These are phyloP conservation scores for Aplosporella prunicola DNA, from an alignment of 2,329 filamentous ascomycete genomes.

Conservation along the genomic window DNA sequence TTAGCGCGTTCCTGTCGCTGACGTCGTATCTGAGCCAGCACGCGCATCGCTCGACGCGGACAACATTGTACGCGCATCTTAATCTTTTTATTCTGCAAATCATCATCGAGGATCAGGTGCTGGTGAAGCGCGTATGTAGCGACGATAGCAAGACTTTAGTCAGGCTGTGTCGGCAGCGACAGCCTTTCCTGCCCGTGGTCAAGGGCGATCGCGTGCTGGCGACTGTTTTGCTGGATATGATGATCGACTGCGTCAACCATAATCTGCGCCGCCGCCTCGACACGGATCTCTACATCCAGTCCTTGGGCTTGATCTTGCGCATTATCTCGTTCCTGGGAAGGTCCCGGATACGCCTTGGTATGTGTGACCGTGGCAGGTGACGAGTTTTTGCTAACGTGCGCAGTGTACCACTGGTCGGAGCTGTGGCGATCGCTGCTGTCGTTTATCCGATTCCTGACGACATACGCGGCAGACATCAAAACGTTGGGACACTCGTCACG, in stretches of 20 bases:
- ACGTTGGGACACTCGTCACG: constrained; percentile 58
- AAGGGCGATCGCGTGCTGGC: constrained; percentile 64
- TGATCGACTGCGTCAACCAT: constrained; percentile 87
- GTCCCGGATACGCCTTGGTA: constrained; percentile 63
- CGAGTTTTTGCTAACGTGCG: constrained; percentile 8
- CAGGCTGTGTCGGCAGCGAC: constrained; percentile 78
- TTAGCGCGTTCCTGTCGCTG: constrained; percentile 75
- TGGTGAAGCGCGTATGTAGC: constrained; percentile 77
- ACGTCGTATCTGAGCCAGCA: constrained; percentile 92
- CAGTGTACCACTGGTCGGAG: constrained; percentile 83
- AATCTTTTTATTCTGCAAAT: constrained; percentile 79
- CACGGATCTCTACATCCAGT: constrained; percentile 63
- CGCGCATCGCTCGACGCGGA: constrained; percentile 71
- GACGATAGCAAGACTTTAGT: constrained; percentile 65
- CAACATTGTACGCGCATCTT: constrained; percentile 74
- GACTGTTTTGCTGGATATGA: constrained; percentile 70
- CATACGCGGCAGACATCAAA: constrained; percentile 71
- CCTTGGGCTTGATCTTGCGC: constrained; percentile 74
- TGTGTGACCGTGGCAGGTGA: constrained; percentile 9
- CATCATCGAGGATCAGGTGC: constrained; percentile 71
- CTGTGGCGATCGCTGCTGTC: constrained; percentile 84
- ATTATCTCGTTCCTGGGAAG: constrained; percentile 76
- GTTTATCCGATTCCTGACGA: constrained; percentile 81
- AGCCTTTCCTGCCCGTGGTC: constrained; percentile 71
- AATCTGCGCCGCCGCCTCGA: constrained; percentile 82